Conservation (phyloP, 768 basidiomycete species). For the Termitomyces sp. region DNA sequence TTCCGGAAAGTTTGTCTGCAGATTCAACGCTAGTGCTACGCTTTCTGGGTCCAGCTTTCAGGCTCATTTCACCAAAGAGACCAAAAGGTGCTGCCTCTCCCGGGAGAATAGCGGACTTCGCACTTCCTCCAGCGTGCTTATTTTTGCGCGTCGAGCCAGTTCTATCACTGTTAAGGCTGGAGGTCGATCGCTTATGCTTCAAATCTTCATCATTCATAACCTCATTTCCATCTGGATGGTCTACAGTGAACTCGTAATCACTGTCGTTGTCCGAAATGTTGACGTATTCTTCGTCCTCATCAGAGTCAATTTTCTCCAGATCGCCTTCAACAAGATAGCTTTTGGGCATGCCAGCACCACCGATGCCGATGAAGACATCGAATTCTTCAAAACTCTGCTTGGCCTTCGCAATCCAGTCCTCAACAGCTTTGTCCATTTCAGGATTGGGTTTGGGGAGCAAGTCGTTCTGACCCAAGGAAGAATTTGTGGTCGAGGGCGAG, state of each 20-base stretch:
- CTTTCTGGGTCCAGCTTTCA: conserved; percentile 35
- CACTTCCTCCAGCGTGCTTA: conserved; percentile 30
- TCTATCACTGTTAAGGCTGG: conserved; percentile 32
- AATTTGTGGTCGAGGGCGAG: conserved; percentile 26
- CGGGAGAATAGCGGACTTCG: conserved; percentile 53
- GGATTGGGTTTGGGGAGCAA: conserved; percentile 18
- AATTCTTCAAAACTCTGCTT: conserved; percentile 64
- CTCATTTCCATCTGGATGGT: conserved; percentile 36
- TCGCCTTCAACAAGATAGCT: conserved; percentile 45
- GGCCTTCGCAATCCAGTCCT: conserved; percentile 75
- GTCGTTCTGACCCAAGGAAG: conserved; percentile 23
- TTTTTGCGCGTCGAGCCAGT: conserved; percentile 27
- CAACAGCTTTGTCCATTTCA: conserved; percentile 50
- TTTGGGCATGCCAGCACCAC: conserved; percentile 48
- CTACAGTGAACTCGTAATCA: conserved; percentile 36
- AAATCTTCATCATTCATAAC: conserved; percentile 13
- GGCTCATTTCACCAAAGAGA: conserved; percentile 61
- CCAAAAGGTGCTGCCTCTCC: conserved; percentile 64
- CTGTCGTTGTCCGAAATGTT: conserved; percentile 25
- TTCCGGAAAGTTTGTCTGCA: conserved; percentile 48
- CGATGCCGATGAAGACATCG: conserved; percentile 59
- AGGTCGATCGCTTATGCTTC: conserved; percentile 29
- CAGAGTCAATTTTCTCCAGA: conserved; percentile 32
- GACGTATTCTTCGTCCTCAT: conserved; percentile 30
- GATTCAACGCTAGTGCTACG: conserved; percentile 30